phyloP scores from a whole-genome alignment of 202 grass and related monocot genomes.

The Zizania palustris region DNA sequence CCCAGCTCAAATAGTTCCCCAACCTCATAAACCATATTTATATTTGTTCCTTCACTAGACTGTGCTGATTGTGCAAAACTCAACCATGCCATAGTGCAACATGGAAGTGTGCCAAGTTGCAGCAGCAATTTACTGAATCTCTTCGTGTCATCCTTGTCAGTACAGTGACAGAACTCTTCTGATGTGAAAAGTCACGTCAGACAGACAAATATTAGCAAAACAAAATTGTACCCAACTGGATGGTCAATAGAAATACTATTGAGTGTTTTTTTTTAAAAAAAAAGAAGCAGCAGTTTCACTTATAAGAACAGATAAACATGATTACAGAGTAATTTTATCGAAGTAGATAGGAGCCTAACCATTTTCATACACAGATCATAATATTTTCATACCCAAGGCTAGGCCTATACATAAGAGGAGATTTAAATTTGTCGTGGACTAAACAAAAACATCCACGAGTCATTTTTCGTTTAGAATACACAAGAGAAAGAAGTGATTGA shows the following conservation, averaged over 20 bases:
- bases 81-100: constrained; percentile 66
- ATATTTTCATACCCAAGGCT: background rate
- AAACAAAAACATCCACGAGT: background rate
- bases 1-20: constrained; percentile 95
- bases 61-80: constrained; percentile 55
- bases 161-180: constrained; percentile 22
- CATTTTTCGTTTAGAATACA: background rate
- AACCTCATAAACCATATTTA: constrained; percentile 80
- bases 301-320: background rate
- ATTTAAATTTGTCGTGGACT: background rate
- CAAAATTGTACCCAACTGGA: background rate
- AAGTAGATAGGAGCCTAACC: background rate
- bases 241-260: background rate
- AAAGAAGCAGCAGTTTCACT: background rate
- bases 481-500: background rate
- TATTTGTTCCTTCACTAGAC: constrained; percentile 59
- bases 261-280: background rate
- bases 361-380: background rate
- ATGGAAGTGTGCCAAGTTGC: constrained; percentile 49
- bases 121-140: constrained; percentile 38
- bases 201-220: constrained; percentile 3
- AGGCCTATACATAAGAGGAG: background rate
- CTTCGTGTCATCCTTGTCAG: constrained; percentile 36
- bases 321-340: background rate
- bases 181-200: constrained; percentile 14